phyloP scores from a whole-genome alignment of 176 grass and related monocot genomes.

The Lolium rigidum region DNA sequence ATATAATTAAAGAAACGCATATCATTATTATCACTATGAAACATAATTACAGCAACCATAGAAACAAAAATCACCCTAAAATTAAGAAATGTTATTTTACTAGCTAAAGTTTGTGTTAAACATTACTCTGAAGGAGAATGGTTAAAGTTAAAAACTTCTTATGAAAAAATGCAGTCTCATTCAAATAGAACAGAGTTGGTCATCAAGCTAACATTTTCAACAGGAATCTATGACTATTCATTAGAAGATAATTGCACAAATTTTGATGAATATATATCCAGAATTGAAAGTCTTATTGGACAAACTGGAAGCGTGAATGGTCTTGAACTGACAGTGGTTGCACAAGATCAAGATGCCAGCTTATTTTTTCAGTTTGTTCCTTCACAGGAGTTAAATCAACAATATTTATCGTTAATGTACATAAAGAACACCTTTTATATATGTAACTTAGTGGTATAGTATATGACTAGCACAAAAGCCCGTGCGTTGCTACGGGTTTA shows the following conservation, averaged over 20 bases:
- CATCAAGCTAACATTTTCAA: not conserved
- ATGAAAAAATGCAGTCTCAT: not conserved
- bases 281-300: constrained; percentile 4
- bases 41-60: not conserved
- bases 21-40: not conserved
- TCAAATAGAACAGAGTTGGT: not conserved
- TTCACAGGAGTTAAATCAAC: not conserved
- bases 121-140: constrained; percentile 9
- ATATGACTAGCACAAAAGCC: too few species aligned
- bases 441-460: not conserved
- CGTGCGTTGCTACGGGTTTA: too few species aligned
- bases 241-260: constrained; percentile 11
- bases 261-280: not conserved
- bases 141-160: not conserved
- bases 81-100: constrained; percentile 15
- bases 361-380: constrained; percentile 9
- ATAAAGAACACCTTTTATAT: not conserved
- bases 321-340: constrained; percentile 4
- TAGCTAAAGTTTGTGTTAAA: not conserved
- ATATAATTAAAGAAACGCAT: constrained; percentile 11
- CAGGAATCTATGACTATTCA: not conserved
- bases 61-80: constrained; percentile 9
- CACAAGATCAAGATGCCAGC: not conserved
- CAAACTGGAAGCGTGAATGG: constrained; percentile 8
- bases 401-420: constrained; percentile 27